Percentiles rank a stretch among this genome's conserved stretches.
Evolutionary conservation across 164 flowering plant species (phyloP).

Genomic region (Aristolochia contorta): DNA sequence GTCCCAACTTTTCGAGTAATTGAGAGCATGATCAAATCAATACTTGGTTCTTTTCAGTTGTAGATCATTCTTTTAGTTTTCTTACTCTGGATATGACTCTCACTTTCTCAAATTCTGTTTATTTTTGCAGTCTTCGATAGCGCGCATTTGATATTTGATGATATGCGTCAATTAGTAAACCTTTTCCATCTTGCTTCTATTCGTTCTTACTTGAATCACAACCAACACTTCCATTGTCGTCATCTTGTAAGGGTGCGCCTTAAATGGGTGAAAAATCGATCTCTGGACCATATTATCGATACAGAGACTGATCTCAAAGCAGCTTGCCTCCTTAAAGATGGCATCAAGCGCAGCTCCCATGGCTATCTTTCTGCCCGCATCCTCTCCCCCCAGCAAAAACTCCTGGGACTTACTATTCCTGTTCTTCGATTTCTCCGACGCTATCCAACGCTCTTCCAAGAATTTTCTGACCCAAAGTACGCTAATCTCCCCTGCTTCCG

Average conservation of each 20-base stretch:
- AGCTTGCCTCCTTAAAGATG: slow-evolving; percentile 83
- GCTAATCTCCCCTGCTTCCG: slow-evolving; percentile 57
- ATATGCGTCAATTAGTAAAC: too few species aligned
- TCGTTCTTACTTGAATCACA: not conserved
- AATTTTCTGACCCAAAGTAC: slow-evolving; percentile 60
- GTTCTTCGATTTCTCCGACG: slow-evolving; percentile 84
- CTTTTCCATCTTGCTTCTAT: not conserved
- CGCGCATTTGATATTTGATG: too few species aligned
- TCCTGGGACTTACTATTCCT: slow-evolving; percentile 88
- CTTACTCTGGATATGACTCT: too few species aligned
- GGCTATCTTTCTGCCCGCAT: slow-evolving; percentile 57
- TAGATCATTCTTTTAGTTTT: too few species aligned
- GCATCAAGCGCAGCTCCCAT: slow-evolving; percentile 64
- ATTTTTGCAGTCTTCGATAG: too few species aligned
- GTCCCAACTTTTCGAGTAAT: too few species aligned
- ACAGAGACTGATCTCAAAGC: slow-evolving; percentile 89
- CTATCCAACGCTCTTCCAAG: slow-evolving; percentile 72
- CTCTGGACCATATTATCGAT: slow-evolving; percentile 81
- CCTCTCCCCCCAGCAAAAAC: slow-evolving; percentile 59
- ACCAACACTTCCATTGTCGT: slow-evolving; percentile 9
- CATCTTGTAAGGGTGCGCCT: slow-evolving; percentile 50
- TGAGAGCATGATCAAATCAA: too few species aligned
- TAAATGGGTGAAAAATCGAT: slow-evolving; percentile 84
- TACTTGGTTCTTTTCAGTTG: too few species aligned
- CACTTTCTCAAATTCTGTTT: too few species aligned